Conservation (phyloP, 176 grass and related monocot genomes). For the Aegilops sharonensis region DNA sequence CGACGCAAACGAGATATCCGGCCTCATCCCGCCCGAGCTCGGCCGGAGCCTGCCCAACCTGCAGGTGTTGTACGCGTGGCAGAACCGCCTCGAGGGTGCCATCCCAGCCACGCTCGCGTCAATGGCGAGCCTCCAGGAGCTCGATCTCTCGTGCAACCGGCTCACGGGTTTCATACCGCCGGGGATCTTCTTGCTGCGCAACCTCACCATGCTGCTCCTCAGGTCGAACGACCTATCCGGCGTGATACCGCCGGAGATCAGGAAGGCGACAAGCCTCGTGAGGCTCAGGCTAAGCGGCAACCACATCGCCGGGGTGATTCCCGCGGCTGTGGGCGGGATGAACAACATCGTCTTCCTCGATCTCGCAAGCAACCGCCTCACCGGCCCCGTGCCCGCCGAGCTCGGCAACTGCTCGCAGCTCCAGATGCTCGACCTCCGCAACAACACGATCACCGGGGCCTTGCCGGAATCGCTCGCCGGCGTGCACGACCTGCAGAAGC, state of each 20-base stretch:
- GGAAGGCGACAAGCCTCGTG: conserved; percentile 47
- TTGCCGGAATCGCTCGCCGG: conserved; percentile 56
- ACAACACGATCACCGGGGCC: conserved; percentile 58
- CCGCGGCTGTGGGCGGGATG: conserved; percentile 48
- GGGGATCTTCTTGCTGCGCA: conserved; percentile 66
- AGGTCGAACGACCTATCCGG: conserved; percentile 88
- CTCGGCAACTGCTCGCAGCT: conserved; percentile 74
- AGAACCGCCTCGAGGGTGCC: conserved; percentile 81
- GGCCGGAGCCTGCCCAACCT: conserved; percentile 38
- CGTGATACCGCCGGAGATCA: conserved; percentile 58
- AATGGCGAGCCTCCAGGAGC: conserved; percentile 52
- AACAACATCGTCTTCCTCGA: conserved; percentile 83
- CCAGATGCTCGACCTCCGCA: conserved; percentile 84
- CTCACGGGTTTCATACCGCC: conserved; percentile 71
- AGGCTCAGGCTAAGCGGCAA: conserved; percentile 69
- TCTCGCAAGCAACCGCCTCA: conserved; percentile 47
- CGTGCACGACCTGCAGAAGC: conserved; percentile 54
- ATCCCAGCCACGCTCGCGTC: conserved; percentile 54
- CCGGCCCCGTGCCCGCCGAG: conserved; percentile 35
- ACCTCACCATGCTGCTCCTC: conserved; percentile 83
- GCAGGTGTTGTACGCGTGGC: conserved; percentile 72
- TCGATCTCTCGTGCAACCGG: conserved; percentile 89
- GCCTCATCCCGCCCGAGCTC: conserved; percentile 66
- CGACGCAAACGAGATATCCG: conserved; percentile 88
- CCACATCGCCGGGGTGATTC: conserved; percentile 55